phyloP scores from a whole-genome alignment of 371 early-diverging fungal species.

The Hamiltosporidium magnivora region DNA sequence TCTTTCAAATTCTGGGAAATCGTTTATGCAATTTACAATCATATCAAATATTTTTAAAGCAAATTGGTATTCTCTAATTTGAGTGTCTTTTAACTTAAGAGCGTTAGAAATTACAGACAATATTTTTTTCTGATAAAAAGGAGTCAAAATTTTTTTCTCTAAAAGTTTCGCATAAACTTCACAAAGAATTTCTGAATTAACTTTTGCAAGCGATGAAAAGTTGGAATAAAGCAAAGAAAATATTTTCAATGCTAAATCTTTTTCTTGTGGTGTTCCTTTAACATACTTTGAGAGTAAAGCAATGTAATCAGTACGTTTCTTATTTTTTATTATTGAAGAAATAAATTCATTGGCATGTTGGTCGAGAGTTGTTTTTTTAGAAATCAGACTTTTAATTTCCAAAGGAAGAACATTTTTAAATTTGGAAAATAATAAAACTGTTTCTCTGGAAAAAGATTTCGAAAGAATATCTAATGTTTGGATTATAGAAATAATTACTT shows the following conservation, averaged over 20 bases:
- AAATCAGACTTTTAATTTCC: slow-evolving; percentile 8
- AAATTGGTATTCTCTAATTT: slow-evolving; percentile 32
- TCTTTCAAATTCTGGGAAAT: not conserved
- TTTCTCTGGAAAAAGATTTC: slow-evolving; percentile 9
- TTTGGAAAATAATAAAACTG: slow-evolving; percentile 8
- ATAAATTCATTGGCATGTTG: slow-evolving; percentile 36
- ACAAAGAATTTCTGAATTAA: slow-evolving; percentile 26
- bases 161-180: slow-evolving; percentile 40
- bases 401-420: slow-evolving; percentile 19
- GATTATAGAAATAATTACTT: slow-evolving; percentile 13
- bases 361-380: slow-evolving; percentile 11
- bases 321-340: slow-evolving; percentile 28
- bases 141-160: slow-evolving; percentile 26
- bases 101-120: not conserved
- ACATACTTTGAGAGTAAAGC: slow-evolving; percentile 14
- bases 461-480: slow-evolving; percentile 12
- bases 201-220: slow-evolving; percentile 23
- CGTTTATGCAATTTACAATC: not conserved
- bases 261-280: slow-evolving; percentile 12
- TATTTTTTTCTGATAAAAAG: slow-evolving; percentile 21
- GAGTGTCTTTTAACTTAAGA: not conserved
- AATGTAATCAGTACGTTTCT: slow-evolving; percentile 13
- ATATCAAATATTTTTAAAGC: slow-evolving; percentile 17
- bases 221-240: slow-evolving; percentile 37
- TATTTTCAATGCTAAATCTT: slow-evolving; percentile 28